Percentiles rank a stretch among this genome's conserved stretches.
These are phyloP conservation scores for Arthrobotrys iridis DNA, from an alignment of 2,329 filamentous ascomycete genomes.

Conservation along the genomic window DNA sequence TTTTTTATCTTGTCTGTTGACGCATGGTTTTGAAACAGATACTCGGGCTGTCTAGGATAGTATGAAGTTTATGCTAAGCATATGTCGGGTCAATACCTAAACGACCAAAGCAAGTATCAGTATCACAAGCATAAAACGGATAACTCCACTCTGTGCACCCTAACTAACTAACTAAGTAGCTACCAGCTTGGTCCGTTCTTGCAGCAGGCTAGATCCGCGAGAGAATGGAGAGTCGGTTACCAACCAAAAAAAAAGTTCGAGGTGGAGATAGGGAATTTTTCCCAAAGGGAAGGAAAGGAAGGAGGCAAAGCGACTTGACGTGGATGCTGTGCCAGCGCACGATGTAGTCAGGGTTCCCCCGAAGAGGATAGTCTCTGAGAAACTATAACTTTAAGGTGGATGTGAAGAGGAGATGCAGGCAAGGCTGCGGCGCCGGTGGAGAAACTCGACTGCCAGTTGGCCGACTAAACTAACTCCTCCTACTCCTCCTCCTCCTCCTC, in stretches of 20 bases:
- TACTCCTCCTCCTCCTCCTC: no score
- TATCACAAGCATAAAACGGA: not conserved
- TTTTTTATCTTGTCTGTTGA: slow-evolving; percentile 36
- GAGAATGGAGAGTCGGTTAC: slow-evolving; percentile 26
- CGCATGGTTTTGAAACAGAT: slow-evolving; percentile 43
- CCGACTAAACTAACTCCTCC: not conserved
- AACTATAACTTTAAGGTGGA: not conserved
- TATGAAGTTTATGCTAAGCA: slow-evolving; percentile 13
- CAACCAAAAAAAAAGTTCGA: not conserved
- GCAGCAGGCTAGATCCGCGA: slow-evolving; percentile 24
- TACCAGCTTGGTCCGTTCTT: slow-evolving; percentile 26
- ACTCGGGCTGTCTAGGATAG: not conserved
- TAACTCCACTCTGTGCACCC: slow-evolving; percentile 14
- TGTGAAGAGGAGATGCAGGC: slow-evolving; percentile 20
- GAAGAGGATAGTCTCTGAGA: slow-evolving; percentile 46
- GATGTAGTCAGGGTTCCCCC: slow-evolving; percentile 21
- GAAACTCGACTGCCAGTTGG: not conserved
- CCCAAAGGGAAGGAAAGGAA: slow-evolving; percentile 1
- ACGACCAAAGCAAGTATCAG: not conserved
- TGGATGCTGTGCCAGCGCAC: slow-evolving; percentile 54
- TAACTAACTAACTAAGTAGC: no score
- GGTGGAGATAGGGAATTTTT: not conserved
- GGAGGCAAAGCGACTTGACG: slow-evolving; percentile 29
- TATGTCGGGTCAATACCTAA: not conserved
- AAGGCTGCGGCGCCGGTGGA: not conserved